Evolutionary conservation across 768 basidiomycete genomes (phyloP).

Genomic region (Psilocybe cyanescens): DNA sequence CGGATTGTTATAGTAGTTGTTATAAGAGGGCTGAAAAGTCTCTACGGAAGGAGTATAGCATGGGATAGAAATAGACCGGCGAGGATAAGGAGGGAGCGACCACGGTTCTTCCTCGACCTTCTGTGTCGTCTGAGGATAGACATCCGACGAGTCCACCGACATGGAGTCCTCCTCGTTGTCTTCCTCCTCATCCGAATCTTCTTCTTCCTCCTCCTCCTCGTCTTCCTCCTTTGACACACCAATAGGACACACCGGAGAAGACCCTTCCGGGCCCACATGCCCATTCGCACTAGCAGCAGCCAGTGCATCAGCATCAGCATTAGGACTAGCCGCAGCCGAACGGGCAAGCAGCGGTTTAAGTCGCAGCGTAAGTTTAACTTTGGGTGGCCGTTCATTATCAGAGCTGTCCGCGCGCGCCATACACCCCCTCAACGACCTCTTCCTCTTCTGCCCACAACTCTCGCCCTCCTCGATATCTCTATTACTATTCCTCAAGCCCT

Average conservation of each 20-base stretch:
- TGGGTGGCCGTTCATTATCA: conserved; percentile 53
- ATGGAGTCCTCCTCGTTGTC: conserved; percentile 38
- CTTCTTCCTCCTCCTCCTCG: conserved; percentile 31
- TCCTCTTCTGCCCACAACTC: conserved; percentile 47
- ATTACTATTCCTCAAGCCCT: neutral
- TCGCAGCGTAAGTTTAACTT: conserved; percentile 72
- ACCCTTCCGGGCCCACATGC: conserved; percentile 16
- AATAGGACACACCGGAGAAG: conserved; percentile 34
- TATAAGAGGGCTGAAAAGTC: conserved; percentile 28
- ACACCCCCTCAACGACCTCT: conserved; percentile 43
- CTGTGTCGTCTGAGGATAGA: conserved; percentile 25
- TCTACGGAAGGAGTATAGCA: conserved; percentile 54
- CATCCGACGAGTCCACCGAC: conserved; percentile 49
- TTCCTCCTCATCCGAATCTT: conserved; percentile 32
- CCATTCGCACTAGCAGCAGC: neutral
- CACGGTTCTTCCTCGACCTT: conserved; percentile 44
- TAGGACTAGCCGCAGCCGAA: neutral
- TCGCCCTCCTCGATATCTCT: conserved; percentile 14
- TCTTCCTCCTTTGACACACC: conserved; percentile 47
- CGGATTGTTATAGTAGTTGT: conserved; percentile 28
- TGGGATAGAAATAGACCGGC: conserved; percentile 60
- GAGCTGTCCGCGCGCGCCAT: conserved; percentile 31
- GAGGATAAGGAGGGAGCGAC: conserved; percentile 60
- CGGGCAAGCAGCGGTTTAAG: conserved; percentile 50
- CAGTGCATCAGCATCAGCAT: conserved; percentile 5